phyloP scores from a whole-genome alignment of 75 land plant genomes.

The Cunninghamia lanceolata region DNA sequence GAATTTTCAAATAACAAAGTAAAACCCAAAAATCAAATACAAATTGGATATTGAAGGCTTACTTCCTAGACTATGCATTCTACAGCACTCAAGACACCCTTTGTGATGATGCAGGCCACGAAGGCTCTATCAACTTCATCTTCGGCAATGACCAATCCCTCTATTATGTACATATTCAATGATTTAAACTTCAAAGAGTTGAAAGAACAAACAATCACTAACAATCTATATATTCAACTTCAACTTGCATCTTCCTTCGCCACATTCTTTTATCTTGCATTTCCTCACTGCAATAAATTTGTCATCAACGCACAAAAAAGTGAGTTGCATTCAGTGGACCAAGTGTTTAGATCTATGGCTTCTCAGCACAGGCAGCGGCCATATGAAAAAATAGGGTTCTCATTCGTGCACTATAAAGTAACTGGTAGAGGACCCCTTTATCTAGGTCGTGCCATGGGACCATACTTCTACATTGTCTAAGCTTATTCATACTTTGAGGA shows the following conservation, averaged over 20 bases:
- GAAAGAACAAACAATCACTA: too few relatives aligned
- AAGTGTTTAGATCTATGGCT: slow-evolving; percentile 11
- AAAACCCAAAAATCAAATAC: neutral
- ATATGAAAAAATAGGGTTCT: slow-evolving; percentile 20
- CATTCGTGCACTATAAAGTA: slow-evolving; percentile 15
- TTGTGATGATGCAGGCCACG: slow-evolving; percentile 29
- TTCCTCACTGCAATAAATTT: neutral
- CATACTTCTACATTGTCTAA: slow-evolving; percentile 12
- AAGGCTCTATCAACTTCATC: slow-evolving; percentile 42
- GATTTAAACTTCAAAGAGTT: too few relatives aligned
- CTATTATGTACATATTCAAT: slow-evolving; percentile 12
- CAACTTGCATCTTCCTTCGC: too few relatives aligned
- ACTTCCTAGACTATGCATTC: slow-evolving; percentile 28
- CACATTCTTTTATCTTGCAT: neutral
- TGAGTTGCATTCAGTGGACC: slow-evolving; percentile 14
- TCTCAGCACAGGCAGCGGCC: slow-evolving; percentile 13
- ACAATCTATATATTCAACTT: too few relatives aligned
- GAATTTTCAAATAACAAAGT: neutral
- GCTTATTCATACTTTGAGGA: slow-evolving; percentile 11
- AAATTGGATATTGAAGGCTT: neutral
- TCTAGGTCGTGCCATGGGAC: slow-evolving; percentile 32
- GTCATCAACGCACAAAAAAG: neutral
- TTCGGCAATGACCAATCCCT: slow-evolving; percentile 33
- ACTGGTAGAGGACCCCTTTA: slow-evolving; percentile 10
- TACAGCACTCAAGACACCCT: slow-evolving; percentile 39